Conservation (phyloP, 192 early-diverging fungal species). For the Chytriomyces confervae region DNA sequence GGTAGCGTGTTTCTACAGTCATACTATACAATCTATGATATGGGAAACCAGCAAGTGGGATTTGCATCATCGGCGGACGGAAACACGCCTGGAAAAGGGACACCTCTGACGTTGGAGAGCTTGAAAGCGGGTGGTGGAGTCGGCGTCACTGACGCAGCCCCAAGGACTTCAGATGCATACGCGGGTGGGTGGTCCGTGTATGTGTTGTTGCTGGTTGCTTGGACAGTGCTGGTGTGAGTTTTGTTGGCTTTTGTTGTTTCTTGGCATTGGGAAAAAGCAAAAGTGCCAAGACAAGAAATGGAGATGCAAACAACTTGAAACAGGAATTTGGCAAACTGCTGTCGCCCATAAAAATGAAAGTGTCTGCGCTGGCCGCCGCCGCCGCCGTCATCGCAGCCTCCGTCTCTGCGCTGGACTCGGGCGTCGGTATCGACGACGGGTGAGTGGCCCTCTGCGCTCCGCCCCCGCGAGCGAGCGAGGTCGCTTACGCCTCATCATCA, state of each 20-base stretch:
- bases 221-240: not conserved
- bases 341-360: constrained; percentile 2
- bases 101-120: not conserved
- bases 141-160: not conserved
- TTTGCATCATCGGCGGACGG: not conserved
- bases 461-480: not conserved
- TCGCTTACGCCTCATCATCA: not conserved
- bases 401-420: not conserved
- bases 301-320: not conserved
- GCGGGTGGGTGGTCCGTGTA: not conserved
- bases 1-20: not conserved
- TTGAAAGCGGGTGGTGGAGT: not conserved
- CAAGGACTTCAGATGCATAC: not conserved
- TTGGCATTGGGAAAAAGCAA: not conserved
- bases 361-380: not conserved
- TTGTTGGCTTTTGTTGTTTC: not conserved
- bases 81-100: not conserved
- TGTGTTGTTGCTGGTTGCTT: not conserved
- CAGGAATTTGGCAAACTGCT: not conserved
- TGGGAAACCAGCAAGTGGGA: not conserved
- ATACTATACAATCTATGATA: not conserved
- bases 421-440: not conserved
- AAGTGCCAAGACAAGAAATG: not conserved
- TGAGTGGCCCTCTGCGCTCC: not conserved
- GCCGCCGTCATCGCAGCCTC: not conserved